Percentiles rank a stretch among this genome's conserved stretches.
Evolutionary conservation across 2,329 filamentous ascomycete species (phyloP).

Genomic region (Alternaria gaisen): DNA sequence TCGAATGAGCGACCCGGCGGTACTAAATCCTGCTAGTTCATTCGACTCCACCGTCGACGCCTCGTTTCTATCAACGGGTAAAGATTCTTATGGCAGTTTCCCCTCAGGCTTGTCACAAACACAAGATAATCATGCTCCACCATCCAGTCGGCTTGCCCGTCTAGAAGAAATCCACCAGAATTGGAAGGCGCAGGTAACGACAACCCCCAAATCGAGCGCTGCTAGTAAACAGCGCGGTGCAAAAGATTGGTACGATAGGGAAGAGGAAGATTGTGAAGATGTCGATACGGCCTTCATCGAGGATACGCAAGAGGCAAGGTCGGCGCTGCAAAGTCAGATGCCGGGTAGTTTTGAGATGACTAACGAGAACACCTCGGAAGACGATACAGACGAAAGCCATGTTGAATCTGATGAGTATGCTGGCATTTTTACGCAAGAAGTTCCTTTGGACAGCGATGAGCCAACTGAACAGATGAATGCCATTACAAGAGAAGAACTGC

Average conservation of each 20-base stretch:
- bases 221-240: neutral
- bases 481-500: neutral
- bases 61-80: slow-evolving; percentile 27
- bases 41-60: neutral
- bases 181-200: slow-evolving; percentile 29
- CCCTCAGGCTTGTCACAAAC: slow-evolving; percentile 23
- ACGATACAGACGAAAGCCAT: neutral
- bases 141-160: slow-evolving; percentile 35
- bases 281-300: slow-evolving; percentile 47
- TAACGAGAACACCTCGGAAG: slow-evolving; percentile 25
- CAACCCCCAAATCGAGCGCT: slow-evolving; percentile 18
- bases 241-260: neutral
- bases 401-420: slow-evolving; percentile 3
- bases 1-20: neutral
- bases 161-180: slow-evolving; percentile 37
- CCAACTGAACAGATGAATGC: neutral
- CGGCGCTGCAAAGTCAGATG: slow-evolving; percentile 55
- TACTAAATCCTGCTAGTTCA: neutral
- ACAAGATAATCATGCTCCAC: neutral
- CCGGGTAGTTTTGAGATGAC: slow-evolving; percentile 34
- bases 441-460: neutral
- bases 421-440: neutral
- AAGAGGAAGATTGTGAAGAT: slow-evolving; percentile 1
- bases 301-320: slow-evolving; percentile 54
- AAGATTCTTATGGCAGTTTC: slow-evolving; percentile 48